Base-by-base conservation (phyloP, 495 filamentous ascomycete species). In the Neurospora sp. region DNA sequence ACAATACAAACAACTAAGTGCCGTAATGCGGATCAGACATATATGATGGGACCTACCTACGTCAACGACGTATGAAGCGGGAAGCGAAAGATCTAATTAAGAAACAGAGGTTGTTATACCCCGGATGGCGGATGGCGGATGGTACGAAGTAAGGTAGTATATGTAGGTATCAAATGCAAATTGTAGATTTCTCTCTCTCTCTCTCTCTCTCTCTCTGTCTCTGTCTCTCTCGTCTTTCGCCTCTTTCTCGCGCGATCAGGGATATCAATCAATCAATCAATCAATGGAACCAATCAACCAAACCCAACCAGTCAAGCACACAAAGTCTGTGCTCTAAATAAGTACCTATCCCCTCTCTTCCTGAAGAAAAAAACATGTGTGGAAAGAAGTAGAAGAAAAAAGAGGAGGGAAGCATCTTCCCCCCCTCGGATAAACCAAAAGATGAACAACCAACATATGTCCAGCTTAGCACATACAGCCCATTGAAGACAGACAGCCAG, bases 361-460 rank as follows among this genome's bases (percentile, higher is more conserved):
- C 69, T 42, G n/a, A 69, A 59, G 69, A 16, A 61, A 44, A 68
- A 68, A 39, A 73, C 70, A 45, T 61, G 72, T 61, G 40, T 73
- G 16, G 35, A 71, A 27, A 65, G 14, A 41, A 71, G 68, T 72
- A 71, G 42, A 65, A 39, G 71, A 70, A 68, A 72, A 65, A 69
- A 73, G 9, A 14, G 31, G 31, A 35, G 31, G 31, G 7, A 8
- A 39, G 16, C 22, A 22, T 39, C 16, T 22, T 27, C 4, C 37
- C 70, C 44, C 8, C 27, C 37, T 38, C 38, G 27, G 12, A 39
- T 68, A 39, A 53, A 68, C n/a, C 37, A 69, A 71, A 71, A 68
- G 71, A 53, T 31, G 70, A 71, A 73, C 73, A 71, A 73, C 73
- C 39, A 39, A 75, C 70, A 73, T 72, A 69, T 31, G 53, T 61